A percentile compares a stretch with the other conserved stretches of the same genome.
Evolutionary conservation across 345 rosid genomes (phyloP).

Genomic region (Euclidium syriacum): DNA sequence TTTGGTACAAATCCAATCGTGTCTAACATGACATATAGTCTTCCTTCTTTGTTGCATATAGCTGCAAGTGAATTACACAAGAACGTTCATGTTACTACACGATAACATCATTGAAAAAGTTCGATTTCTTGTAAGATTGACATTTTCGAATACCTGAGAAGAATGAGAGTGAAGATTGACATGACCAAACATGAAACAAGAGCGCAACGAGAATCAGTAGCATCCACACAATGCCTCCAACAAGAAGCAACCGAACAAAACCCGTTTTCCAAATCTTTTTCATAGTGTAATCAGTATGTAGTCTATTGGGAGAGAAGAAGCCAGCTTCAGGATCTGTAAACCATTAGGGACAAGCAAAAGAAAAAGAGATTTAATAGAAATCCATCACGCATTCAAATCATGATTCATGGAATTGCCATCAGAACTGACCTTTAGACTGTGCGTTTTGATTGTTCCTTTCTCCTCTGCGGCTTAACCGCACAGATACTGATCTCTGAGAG

Average conservation of each 20-base stretch:
- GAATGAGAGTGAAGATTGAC: conserved; percentile 66
- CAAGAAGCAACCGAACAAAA: conserved; percentile 68
- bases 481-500: conserved; percentile 48
- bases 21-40: conserved; percentile 59
- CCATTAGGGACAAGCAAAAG: not conserved
- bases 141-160: conserved; percentile 88
- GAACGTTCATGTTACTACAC: not conserved
- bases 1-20: conserved; percentile 67
- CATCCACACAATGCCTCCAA: conserved; percentile 85
- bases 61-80: conserved; percentile 49
- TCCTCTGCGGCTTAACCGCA: conserved; percentile 54
- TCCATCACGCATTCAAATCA: not conserved
- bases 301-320: conserved; percentile 49
- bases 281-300: conserved; percentile 43
- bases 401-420: too few relatives aligned
- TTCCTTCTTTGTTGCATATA: conserved; percentile 79
- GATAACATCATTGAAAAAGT: not conserved
- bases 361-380: not conserved
- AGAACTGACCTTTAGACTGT: conserved; percentile 38
- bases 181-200: conserved; percentile 82
- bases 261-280: conserved; percentile 67
- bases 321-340: conserved; percentile 51
- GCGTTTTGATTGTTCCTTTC: conserved; percentile 42
- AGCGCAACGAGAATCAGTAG: conserved; percentile 64
- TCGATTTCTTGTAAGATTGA: too few relatives aligned